Percentiles rank a stretch among this genome's conserved stretches.
Evolutionary conservation across 164 flowering plant genomes (phyloP).

Genomic region (Macadamia integrifolia): DNA sequence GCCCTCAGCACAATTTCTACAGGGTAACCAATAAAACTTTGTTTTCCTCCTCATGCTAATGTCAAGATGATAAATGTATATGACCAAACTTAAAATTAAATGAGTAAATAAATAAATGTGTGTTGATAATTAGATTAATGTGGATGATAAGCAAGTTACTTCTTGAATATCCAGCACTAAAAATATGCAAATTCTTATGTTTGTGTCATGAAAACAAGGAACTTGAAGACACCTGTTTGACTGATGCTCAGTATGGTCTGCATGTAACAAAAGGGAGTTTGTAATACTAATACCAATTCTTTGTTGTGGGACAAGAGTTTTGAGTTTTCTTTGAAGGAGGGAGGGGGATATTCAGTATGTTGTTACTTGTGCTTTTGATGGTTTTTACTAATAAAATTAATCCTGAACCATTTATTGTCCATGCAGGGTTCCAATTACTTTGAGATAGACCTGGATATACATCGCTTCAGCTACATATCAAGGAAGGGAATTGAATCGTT

Average conservation of each 20-base stretch:
- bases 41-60: background rate
- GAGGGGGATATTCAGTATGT: no score
- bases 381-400: background rate
- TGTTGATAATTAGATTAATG: no score
- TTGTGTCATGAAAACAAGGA: background rate
- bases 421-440: constrained; percentile 86
- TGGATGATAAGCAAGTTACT: background rate
- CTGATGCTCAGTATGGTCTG: no score
- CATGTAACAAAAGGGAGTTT: no score
- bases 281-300: no score
- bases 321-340: no score
- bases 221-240: no score
- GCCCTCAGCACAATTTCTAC: constrained; percentile 90
- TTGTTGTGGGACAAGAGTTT: no score
- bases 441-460: constrained; percentile 95
- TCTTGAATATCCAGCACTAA: background rate
- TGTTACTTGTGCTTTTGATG: no score
- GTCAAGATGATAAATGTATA: background rate
- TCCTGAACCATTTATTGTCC: background rate
- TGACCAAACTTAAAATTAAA: no score
- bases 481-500: constrained; percentile 93
- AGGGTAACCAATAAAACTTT: constrained; percentile 34
- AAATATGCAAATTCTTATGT: background rate
- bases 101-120: no score
- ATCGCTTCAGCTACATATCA: constrained; percentile 90